Evolutionary conservation across 768 basidiomycete species (phyloP), one percentile per base, ranked within the genome.

Genomic region (Tulasnella sp.): DNA sequence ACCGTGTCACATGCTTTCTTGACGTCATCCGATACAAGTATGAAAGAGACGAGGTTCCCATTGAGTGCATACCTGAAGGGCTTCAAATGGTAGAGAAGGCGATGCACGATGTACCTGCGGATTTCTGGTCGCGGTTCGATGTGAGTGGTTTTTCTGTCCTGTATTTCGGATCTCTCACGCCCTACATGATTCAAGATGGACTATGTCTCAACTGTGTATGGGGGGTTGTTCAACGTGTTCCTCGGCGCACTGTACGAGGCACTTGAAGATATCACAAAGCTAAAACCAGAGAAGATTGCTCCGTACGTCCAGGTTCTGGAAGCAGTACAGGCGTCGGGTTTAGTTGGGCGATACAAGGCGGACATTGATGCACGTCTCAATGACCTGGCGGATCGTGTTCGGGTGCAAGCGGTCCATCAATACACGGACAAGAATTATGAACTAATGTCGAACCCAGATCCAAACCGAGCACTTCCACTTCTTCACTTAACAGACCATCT

Each of bases 51-150:
- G 91, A 95, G 80, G 94, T 99, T 6, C 98, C 98, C 1, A 86
- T 97, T 82, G 97, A 97, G 82, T 99, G 98, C 83, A 90, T 99
- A 74, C 93, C 93, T 0, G 98, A 98, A 84, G 97, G 94, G 15
- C 84, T 98, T 70, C 88, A 90, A 69, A 90, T 89, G 77, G 88
- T 97, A 26, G 84, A 87, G 26, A 93, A 92, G 82, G 89, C 91
- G 13, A 86, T 91, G 81, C 86, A 88, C 46, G 94, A 96, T 79
- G 88, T 87, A 42, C 89, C 91, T 10, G 82, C 93, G 1, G 89
- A 91, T 26, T 86, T 89, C 67, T 98, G 98, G 97, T 88, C 93
- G 2, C 85, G 85, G 26, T 88, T 89, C 80, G 97, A 99, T 82
- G 95, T 98, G 82, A 82, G 94, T 89, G 55, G 20, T 70, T 75